Evolutionary conservation across 352 stramenopile species (phyloP), one percentile per base, ranked within the genome.

Genomic region (Pythium coloratum): DNA sequence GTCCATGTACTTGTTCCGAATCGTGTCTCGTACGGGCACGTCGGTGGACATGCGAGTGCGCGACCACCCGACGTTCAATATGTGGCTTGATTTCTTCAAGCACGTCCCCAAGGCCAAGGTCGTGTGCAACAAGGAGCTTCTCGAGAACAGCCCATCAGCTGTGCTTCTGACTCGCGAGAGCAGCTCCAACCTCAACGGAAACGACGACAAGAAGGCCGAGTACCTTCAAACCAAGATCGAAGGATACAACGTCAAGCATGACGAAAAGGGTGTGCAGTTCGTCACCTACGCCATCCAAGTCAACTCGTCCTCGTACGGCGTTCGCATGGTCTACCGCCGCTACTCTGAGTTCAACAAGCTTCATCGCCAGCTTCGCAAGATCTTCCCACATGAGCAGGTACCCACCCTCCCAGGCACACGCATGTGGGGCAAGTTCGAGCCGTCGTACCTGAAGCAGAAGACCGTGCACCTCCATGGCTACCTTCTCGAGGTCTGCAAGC

Each of bases 361-460:
- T 28, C 86, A 95, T 70, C 85, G 75, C 44, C 75, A 92, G 55
- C 59, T 95, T 5, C 81, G 86, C 20, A 86, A 92, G 60, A 82
- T 91, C 60, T 90, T 93, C 36, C 84, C 80, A 32, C 81, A 91
- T 58, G 87, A 94, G 53, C 84, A 95, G 53, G 72, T 95, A 32
- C 87, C 87, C 24, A 62, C 69, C 3, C 70, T 95, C 36, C 88
- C 88, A 0, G 66, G 77, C 2, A 94, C 88, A 16, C 77, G 88
- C 40, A 86, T 95, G 71, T 95, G 85, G 85, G 88, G 84, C 75
- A 94, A 94, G 65, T 89, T 94, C 42, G 88, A 95, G 18, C 81
- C 85, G 2, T 77, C 74, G 9, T 95, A 95, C 65, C 58, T 95
- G 34, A 94, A 92, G 62, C 73, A 92, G 40, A 94, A 94, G 61